Percentiles rank a stretch among this genome's conserved stretches.
phyloP scores from a whole-genome alignment of 2,329 filamentous ascomycete species.

The Fusarium oxysporum region DNA sequence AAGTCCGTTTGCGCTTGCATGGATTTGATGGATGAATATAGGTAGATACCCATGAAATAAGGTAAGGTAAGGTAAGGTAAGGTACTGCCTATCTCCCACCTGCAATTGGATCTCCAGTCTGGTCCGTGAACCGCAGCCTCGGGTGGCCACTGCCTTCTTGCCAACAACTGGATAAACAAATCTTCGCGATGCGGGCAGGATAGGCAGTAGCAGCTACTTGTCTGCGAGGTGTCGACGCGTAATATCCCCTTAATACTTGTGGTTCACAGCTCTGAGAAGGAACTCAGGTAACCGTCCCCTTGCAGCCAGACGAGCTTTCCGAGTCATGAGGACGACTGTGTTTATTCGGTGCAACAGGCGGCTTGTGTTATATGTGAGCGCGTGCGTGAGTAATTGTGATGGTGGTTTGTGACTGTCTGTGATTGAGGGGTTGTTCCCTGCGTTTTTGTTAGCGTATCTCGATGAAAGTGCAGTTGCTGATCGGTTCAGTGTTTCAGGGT shows the following conservation, averaged over 20 bases:
- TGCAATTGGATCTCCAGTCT: conserved; percentile 24
- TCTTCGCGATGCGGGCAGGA: conserved; percentile 3
- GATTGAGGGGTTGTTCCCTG: conserved; percentile 3
- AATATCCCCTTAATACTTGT: conserved; percentile 13
- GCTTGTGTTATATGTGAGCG: conserved; percentile 5
- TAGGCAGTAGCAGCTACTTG: neutral
- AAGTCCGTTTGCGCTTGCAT: conserved; percentile 23
- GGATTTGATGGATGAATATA: conserved; percentile 13
- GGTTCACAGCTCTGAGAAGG: conserved; percentile 2
- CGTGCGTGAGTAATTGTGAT: conserved; percentile 10
- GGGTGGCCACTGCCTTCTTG: conserved; percentile 29
- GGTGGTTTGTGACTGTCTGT: conserved; percentile 19
- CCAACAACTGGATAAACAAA: neutral
- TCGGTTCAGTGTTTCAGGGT: conserved; percentile 18
- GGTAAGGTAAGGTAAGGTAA: neutral
- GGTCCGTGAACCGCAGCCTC: conserved; percentile 29
- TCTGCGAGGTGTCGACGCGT: neutral
- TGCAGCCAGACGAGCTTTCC: conserved; percentile 11
- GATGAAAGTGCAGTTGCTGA: conserved; percentile 1
- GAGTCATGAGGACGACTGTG: conserved; percentile 32
- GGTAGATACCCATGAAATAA: conserved; percentile 20
- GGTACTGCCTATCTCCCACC: neutral
- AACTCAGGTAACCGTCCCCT: conserved; percentile 15
- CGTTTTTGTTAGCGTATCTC: conserved; percentile 12
- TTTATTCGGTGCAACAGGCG: conserved; percentile 25